These are phyloP conservation scores for Tolypocladium capitatum DNA, from an alignment of 2,329 filamentous ascomycete species.

Conservation along the genomic window DNA sequence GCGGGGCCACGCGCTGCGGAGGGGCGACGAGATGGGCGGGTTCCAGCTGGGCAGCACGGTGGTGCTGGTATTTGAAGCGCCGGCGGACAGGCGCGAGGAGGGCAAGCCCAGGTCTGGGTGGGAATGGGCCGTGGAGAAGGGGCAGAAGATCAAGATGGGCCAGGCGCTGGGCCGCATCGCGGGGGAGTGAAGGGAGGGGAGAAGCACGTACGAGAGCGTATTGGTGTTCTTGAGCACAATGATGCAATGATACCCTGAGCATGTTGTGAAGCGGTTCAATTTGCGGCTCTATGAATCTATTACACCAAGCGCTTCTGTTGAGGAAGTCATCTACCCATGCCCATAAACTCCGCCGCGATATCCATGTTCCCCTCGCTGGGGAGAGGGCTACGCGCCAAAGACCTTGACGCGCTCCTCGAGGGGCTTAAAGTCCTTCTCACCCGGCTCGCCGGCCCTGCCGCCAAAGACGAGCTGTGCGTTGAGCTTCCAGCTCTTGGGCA, in stretches of 20 bases:
- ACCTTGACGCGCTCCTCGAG: slow-evolving; percentile 56
- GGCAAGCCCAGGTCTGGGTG: slow-evolving; percentile 54
- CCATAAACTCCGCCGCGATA: neutral
- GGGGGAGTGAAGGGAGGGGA: no score
- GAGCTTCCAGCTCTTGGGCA: slow-evolving; percentile 63
- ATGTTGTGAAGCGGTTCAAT: neutral
- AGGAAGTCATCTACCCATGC: neutral
- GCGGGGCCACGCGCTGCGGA: slow-evolving; percentile 66
- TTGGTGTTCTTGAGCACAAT: no score
- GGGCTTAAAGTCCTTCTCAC: slow-evolving; percentile 51
- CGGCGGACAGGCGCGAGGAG: slow-evolving; percentile 42
- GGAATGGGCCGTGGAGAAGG: slow-evolving; percentile 76
- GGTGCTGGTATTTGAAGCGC: slow-evolving; percentile 92
- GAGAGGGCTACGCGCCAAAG: slow-evolving; percentile 30
- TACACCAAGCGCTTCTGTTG: slow-evolving; percentile 6
- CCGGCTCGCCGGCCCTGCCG: slow-evolving; percentile 39
- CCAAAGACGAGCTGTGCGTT: slow-evolving; percentile 80
- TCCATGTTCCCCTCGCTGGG: no score
- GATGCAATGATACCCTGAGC: no score
- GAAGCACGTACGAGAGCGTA: no score
- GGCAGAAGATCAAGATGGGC: slow-evolving; percentile 79
- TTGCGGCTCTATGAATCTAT: slow-evolving; percentile 1
- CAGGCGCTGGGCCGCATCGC: slow-evolving; percentile 69
- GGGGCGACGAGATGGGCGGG: slow-evolving; percentile 95
- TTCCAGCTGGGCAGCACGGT: slow-evolving; percentile 94